Evolutionary conservation across 2,329 filamentous ascomycete species (phyloP).

Genomic region (Exutisphaerella laricina): DNA sequence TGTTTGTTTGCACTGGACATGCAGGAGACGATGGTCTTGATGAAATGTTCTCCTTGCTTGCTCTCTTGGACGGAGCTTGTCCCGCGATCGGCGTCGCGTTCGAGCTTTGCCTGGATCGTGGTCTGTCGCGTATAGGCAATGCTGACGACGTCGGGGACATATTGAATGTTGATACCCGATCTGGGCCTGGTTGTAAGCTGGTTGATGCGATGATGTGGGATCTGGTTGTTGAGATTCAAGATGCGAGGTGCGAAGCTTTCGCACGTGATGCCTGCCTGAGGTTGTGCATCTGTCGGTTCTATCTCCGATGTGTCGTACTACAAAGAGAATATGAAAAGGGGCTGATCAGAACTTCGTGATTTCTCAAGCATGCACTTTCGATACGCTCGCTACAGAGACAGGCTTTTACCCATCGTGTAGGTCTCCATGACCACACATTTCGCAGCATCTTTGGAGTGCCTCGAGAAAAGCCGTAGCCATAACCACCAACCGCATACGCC

Average conservation of each 20-base stretch:
- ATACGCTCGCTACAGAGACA: slow-evolving; percentile 25
- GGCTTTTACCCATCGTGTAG: slow-evolving; percentile 12
- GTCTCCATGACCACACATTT: slow-evolving; percentile 9
- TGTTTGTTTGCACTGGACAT: slow-evolving; percentile 2
- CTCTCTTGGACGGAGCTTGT: slow-evolving; percentile 7
- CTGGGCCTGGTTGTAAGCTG: slow-evolving; percentile 6
- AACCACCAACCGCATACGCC: slow-evolving; percentile 20
- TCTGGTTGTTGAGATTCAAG: slow-evolving; percentile 1
- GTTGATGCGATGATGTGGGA: slow-evolving; percentile 5
- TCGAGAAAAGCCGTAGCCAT: slow-evolving; percentile 15
- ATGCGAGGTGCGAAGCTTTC: slow-evolving; percentile 4
- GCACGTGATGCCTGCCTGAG: slow-evolving; percentile 1
- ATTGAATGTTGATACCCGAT: slow-evolving; percentile 4
- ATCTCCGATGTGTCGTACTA: slow-evolving; percentile 1
- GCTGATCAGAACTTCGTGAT: slow-evolving; percentile 3
- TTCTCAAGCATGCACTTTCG: slow-evolving; percentile 22
- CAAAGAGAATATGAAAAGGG: background rate
- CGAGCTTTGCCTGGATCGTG: slow-evolving; percentile 23
- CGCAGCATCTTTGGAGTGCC: slow-evolving; percentile 13
- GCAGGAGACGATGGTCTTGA: slow-evolving; percentile 16
- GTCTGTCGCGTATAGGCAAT: slow-evolving; percentile 6
- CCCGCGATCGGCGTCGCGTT: slow-evolving; percentile 15
- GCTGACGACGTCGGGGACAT: slow-evolving; percentile 27
- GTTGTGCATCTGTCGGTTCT: background rate
- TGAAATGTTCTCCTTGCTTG: slow-evolving; percentile 14